Evolutionary conservation across 129 eudicot species (phyloP).

Genomic region (Ambrosia trifida): DNA sequence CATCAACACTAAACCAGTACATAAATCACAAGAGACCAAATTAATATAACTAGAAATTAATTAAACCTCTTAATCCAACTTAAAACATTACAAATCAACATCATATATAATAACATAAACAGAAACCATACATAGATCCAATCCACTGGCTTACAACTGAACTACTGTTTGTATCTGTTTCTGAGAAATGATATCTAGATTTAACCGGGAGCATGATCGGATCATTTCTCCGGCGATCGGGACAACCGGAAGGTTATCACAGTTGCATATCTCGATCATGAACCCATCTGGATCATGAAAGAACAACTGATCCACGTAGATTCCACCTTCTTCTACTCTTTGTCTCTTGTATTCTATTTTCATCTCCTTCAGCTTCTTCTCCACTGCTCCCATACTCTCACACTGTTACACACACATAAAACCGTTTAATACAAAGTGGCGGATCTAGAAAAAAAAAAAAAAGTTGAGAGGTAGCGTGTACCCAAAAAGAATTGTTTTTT

Average conservation of each 20-base stretch:
- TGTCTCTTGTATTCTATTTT: conserved; percentile 56
- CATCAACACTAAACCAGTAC: neutral
- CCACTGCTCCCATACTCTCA: conserved; percentile 92
- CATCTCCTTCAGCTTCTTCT: conserved; percentile 85
- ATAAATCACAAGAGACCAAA: neutral
- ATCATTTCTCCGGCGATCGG: conserved; percentile 81
- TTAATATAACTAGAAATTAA: neutral
- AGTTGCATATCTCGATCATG: conserved; percentile 94
- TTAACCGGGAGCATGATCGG: conserved; percentile 75
- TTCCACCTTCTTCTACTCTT: conserved; percentile 84
- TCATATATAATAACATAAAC: neutral
- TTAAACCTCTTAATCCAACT: neutral
- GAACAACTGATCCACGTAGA: conserved; percentile 78
- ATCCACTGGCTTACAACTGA: conserved; percentile 19
- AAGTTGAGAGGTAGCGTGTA: too few relatives aligned
- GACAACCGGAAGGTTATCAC: conserved; percentile 79
- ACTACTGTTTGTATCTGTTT: conserved; percentile 31
- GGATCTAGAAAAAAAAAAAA: too few relatives aligned
- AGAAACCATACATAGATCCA: neutral
- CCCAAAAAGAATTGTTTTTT: too few relatives aligned
- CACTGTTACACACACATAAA: conserved; percentile 43
- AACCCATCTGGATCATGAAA: conserved; percentile 97
- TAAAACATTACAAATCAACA: neutral
- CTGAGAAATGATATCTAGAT: conserved; percentile 49
- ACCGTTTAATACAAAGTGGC: too few relatives aligned